A percentile compares a stretch with the other conserved stretches of the same genome.
Conservation (phyloP, 352 stramenopile species). For the Pseudoperonospora humuli region DNA sequence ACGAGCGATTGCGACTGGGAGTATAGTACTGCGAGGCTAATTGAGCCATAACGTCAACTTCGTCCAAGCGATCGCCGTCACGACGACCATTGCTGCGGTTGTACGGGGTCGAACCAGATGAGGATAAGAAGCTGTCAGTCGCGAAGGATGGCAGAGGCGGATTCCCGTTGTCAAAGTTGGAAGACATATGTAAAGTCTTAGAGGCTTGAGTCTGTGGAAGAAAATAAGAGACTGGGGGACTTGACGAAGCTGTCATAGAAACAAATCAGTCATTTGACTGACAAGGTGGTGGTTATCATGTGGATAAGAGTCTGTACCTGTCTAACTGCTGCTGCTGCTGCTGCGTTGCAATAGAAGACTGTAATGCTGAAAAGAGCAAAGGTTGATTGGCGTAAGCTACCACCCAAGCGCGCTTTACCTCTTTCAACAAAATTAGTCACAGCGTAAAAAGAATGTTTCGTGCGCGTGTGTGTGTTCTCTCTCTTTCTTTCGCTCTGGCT, state of each 20-base stretch:
- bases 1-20: constrained; percentile 57
- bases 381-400: too few species aligned
- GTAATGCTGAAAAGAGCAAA: constrained; percentile 10
- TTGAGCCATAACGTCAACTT: constrained; percentile 80
- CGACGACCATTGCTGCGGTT: constrained; percentile 14
- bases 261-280: constrained; percentile 13
- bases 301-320: constrained; percentile 14
- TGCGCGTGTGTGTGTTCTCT: background rate
- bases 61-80: constrained; percentile 14
- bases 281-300: background rate
- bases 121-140: constrained; percentile 22
- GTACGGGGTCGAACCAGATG: constrained; percentile 18
- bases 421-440: too few species aligned
- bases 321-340: too few species aligned
- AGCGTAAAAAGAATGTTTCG: constrained; percentile 2
- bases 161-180: constrained; percentile 14
- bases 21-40: constrained; percentile 77
- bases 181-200: constrained; percentile 7
- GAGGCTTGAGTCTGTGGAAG: background rate
- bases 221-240: background rate
- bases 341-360: too few species aligned
- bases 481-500: constrained; percentile 2
- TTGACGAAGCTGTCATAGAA: background rate
- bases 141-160: constrained; percentile 25
- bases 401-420: too few species aligned